A percentile compares a stretch with the other conserved stretches of the same genome.
Evolutionary conservation across 192 early-diverging fungal species (phyloP).

Genomic region (Backusella mclennaniae): DNA sequence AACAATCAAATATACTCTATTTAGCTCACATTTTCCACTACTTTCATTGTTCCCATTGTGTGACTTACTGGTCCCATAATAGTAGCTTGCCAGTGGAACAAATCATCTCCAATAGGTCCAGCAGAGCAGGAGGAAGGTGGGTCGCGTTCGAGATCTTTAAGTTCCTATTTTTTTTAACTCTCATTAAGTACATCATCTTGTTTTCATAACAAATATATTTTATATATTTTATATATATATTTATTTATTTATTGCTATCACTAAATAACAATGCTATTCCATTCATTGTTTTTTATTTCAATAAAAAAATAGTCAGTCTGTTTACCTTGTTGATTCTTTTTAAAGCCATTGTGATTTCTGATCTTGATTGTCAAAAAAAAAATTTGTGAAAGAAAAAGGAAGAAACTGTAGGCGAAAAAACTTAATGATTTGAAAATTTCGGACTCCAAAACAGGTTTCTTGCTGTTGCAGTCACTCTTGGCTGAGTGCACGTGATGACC

Average conservation of each 20-base stretch:
- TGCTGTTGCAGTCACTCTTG: background rate
- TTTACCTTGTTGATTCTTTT: constrained; percentile 99
- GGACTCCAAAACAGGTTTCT: background rate
- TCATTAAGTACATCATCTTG: constrained; percentile 2
- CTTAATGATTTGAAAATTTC: background rate
- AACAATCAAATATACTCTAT: background rate
- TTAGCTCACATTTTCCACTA: background rate
- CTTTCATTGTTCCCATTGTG: background rate
- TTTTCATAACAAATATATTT: background rate
- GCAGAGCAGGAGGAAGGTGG: constrained; percentile 98
- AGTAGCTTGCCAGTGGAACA: constrained; percentile 97
- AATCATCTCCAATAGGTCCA: constrained; percentile 90
- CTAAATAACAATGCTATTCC: background rate
- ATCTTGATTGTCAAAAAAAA: constrained; percentile 11
- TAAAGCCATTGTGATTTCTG: constrained; percentile 75
- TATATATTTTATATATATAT: background rate
- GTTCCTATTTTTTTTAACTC: constrained; percentile 60
- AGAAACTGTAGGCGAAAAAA: background rate
- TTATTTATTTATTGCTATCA: background rate
- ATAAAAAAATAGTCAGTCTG: background rate
- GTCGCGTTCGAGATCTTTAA: constrained; percentile 95
- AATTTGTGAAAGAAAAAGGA: constrained; percentile 13
- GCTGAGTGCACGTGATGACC: background rate
- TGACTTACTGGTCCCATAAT: constrained; percentile 94
- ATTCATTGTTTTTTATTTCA: background rate